Evolutionary conservation across 2,329 filamentous ascomycete species (phyloP).

Genomic region (Bipolaris victoriae): DNA sequence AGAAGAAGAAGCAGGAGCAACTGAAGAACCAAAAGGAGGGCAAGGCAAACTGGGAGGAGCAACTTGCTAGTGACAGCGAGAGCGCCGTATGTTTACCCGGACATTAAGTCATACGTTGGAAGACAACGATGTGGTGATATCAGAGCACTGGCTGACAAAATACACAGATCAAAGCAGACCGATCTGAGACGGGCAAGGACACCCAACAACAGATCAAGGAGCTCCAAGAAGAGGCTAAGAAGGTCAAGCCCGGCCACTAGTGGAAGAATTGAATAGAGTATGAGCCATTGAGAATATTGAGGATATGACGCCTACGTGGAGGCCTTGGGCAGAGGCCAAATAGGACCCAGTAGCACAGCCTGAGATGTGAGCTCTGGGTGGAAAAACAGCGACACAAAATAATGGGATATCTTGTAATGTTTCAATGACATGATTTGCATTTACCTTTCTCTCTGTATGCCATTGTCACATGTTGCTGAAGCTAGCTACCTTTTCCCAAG

Average conservation of each 20-base stretch:
- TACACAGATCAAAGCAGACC: slow-evolving; percentile 52
- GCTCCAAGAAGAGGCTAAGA: slow-evolving; percentile 54
- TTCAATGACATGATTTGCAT: background rate
- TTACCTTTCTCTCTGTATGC: background rate
- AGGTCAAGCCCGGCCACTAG: slow-evolving; percentile 22
- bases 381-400: background rate
- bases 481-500: background rate
- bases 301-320: background rate
- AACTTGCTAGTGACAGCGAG: slow-evolving; percentile 53
- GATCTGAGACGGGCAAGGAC: slow-evolving; percentile 48
- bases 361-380: background rate
- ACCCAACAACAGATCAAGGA: slow-evolving; percentile 53
- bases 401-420: slow-evolving; percentile 6
- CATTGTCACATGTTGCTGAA: background rate
- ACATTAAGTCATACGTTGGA: too few relatives aligned
- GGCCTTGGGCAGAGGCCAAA: background rate
- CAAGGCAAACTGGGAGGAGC: slow-evolving; percentile 53
- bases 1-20: slow-evolving; percentile 52
- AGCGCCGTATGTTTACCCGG: slow-evolving; percentile 40
- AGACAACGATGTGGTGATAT: background rate
- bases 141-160: slow-evolving; percentile 1
- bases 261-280: background rate
- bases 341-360: background rate
- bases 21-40: slow-evolving; percentile 53
- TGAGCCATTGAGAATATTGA: background rate